Percentiles rank a stretch among this genome's conserved stretches.
Conservation (phyloP, 2,329 filamentous ascomycete genomes). For the Massarina eburnea region DNA sequence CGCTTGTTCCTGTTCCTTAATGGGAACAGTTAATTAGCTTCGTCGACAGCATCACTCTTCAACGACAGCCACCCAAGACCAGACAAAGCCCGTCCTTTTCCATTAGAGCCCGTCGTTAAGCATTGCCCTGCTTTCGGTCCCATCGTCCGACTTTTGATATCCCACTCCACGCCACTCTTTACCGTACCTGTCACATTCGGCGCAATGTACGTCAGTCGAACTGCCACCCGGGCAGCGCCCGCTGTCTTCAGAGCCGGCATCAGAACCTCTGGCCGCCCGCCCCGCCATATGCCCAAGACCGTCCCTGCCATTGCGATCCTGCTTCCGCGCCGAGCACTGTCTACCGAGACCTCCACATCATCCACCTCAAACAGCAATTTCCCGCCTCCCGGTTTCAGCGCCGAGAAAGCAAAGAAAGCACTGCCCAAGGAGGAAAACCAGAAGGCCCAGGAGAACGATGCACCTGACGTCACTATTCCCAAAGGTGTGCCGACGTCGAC, state of each 20-base stretch:
- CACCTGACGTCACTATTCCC: conserved; percentile 36
- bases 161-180: conserved; percentile 17
- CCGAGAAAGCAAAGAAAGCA: conserved; percentile 86
- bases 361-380: conserved; percentile 54
- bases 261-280: conserved; percentile 44
- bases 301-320: conserved; percentile 61
- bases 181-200: conserved; percentile 20
- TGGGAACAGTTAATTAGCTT: conserved; percentile 10
- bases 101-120: conserved; percentile 8
- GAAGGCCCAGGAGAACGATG: conserved; percentile 25
- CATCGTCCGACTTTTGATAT: conserved; percentile 4
- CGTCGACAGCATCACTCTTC: conserved; percentile 21
- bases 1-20: conserved; percentile 10
- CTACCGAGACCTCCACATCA: conserved; percentile 60
- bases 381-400: conserved; percentile 87
- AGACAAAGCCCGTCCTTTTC: background rate
- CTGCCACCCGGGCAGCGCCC: conserved; percentile 49
- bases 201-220: conserved; percentile 51
- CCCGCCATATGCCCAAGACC: conserved; percentile 51
- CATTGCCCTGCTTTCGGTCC: conserved; percentile 7
- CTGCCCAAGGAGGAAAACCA: conserved; percentile 60
- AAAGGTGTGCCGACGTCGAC: conserved; percentile 45
- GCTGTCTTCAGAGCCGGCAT: conserved; percentile 49
- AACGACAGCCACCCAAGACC: conserved; percentile 11
- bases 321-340: conserved; percentile 55